phyloP scores from a whole-genome alignment of 805 yeast species.

The Metschnikowia cubensis region DNA sequence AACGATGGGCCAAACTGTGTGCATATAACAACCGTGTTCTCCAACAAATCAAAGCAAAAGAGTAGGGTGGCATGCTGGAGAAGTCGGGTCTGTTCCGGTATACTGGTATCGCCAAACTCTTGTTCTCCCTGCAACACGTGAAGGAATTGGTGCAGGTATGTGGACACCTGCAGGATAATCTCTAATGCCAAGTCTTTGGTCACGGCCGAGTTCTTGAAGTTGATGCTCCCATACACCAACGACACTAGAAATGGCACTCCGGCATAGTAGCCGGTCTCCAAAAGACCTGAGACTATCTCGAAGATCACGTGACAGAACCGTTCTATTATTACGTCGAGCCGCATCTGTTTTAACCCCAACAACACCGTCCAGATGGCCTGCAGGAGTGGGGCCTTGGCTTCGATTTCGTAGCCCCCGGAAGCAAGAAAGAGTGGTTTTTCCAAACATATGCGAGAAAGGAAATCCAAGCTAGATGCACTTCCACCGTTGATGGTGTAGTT shows the following conservation, averaged over 20 bases:
- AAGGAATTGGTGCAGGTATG: constrained; percentile 19
- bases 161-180: constrained; percentile 17
- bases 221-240: constrained; percentile 50
- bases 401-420: constrained; percentile 20
- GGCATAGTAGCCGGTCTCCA: constrained; percentile 23
- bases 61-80: constrained; percentile 49
- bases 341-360: constrained; percentile 37
- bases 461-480: constrained; percentile 27
- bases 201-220: constrained; percentile 62
- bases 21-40: constrained; percentile 34
- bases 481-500: constrained; percentile 36
- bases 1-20: constrained; percentile 22
- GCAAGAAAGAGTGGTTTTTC: constrained; percentile 9
- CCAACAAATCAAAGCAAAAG: constrained; percentile 55
- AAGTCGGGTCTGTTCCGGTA: constrained; percentile 33
- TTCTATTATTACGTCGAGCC: constrained; percentile 49
- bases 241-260: constrained; percentile 61
- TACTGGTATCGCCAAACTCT: constrained; percentile 19
- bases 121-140: constrained; percentile 19
- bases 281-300: constrained; percentile 24
- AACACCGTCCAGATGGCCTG: constrained; percentile 43
- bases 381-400: constrained; percentile 33
- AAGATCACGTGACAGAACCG: constrained; percentile 29
- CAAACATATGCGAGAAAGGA: constrained; percentile 30
- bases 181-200: constrained; percentile 26